Base-by-base conservation (phyloP, 2,329 filamentous ascomycete genomes). In the Ophiostoma tasmaniense region DNA sequence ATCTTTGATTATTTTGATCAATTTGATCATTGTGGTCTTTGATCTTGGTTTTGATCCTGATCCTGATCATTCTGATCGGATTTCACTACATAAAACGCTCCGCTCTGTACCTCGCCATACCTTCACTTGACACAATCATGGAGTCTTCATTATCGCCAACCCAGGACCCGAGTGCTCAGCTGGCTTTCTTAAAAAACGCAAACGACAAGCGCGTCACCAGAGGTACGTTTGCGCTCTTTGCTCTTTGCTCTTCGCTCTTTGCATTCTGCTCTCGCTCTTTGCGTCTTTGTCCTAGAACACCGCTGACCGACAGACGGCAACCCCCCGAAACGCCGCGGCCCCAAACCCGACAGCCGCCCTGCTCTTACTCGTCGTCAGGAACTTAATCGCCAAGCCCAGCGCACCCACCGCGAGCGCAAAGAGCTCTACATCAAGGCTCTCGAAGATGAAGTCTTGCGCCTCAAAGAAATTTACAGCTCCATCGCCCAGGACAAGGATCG, bases 281-380 rank as follows among this genome's bases (percentile, higher is more conserved):
- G 22, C 8, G 2, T 13, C 42, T 8, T n/a, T n/a, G n/a, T n/a
- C n/a, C 25, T 20, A 45, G 17, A 45, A 6, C 42, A 45, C 4
- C 55, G 35, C 62, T 69, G 42, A 69, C 28, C 1, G n/a, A 17
- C 37, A 90, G 93, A 97, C 82, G 93, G 92, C 64, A 90, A 95
- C 75, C 84, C 90, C 10, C 88, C 92, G 2, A 99, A 98, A 80
- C 88, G 92, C 73, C 88, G 95, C 78, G 95, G 95, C 1, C 95
- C 95, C 0, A 98, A 98, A 78, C 95, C 95, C 25, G 95, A 98
- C 78, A 96, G 91, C 81, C 97, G 96, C 77, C 95, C 95, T 22
- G 94, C 95, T 62, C 81, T 97, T 75, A 98, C 94, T 25, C 86
- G 94, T 71, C 87, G 94, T 72, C 95, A 98, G 77, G 94, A 98